Percentiles rank a stretch among this genome's conserved stretches.
These are phyloP conservation scores for Borovskyia barvae DNA, from an alignment of 208 protist genomes.

Conservation along the genomic window DNA sequence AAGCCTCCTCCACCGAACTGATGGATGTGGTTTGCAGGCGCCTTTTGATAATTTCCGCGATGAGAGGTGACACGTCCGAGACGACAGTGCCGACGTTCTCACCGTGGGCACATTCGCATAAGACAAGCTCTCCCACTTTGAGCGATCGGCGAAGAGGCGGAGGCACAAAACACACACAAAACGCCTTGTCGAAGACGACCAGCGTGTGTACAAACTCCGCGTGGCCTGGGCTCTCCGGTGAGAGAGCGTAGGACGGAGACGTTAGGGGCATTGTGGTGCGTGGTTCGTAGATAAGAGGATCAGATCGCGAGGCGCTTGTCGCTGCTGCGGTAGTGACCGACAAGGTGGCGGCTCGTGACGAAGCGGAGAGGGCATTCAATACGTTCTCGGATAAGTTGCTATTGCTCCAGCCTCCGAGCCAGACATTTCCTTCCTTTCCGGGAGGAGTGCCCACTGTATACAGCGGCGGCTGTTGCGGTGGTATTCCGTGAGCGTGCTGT, in stretches of 20 bases:
- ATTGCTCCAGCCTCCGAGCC: slow-evolving; percentile 1
- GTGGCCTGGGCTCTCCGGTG: background rate
- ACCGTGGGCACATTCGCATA: slow-evolving; percentile 50
- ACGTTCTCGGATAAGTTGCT: background rate
- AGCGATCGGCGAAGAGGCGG: slow-evolving; percentile 24
- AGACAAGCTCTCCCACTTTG: slow-evolving; percentile 61
- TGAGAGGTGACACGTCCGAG: slow-evolving; percentile 38
- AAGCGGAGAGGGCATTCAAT: background rate
- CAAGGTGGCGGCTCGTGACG: too few relatives aligned
- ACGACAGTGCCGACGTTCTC: slow-evolving; percentile 56
- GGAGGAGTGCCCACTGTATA: background rate
- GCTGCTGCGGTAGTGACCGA: background rate
- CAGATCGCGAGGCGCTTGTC: background rate
- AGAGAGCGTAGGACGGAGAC: background rate
- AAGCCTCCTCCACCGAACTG: background rate
- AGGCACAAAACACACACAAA: slow-evolving; percentile 67
- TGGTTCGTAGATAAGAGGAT: background rate
- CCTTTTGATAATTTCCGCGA: slow-evolving; percentile 13
- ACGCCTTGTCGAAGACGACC: slow-evolving; percentile 57
- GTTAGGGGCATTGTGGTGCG: background rate
- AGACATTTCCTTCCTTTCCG: background rate
- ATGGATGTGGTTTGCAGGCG: background rate
- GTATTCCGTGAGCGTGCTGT: slow-evolving; percentile 1
- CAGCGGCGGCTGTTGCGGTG: background rate
- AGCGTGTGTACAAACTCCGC: slow-evolving; percentile 36